phyloP scores from a whole-genome alignment of 768 basidiomycete species.

The Cystofilobasidium ferigula region DNA sequence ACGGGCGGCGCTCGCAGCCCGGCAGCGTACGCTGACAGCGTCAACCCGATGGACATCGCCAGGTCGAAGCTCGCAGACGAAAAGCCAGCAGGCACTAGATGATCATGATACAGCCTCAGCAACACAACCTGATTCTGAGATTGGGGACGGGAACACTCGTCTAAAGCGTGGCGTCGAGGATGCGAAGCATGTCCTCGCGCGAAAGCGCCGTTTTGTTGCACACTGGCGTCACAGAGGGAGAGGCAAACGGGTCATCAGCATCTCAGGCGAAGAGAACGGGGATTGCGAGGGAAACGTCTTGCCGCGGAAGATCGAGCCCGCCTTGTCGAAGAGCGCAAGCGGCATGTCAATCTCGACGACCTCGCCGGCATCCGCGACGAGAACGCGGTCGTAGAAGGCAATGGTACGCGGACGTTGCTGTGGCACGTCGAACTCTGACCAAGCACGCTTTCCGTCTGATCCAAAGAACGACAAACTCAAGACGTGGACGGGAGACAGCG shows the following conservation, averaged over 20 bases:
- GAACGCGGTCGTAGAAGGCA: slow-evolving; percentile 37
- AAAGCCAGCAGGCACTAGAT: background rate
- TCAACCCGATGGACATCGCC: background rate
- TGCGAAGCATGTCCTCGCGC: slow-evolving; percentile 17
- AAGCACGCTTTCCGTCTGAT: too few relatives aligned
- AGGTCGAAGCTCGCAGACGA: background rate
- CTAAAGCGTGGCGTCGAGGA: background rate
- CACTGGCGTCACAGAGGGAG: too few relatives aligned
- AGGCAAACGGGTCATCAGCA: too few relatives aligned
- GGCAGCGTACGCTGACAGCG: background rate
- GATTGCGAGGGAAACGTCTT: too few relatives aligned
- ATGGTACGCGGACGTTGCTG: too few relatives aligned
- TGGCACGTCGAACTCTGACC: too few relatives aligned
- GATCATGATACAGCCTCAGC: background rate
- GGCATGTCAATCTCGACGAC: slow-evolving; percentile 35
- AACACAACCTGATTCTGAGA: background rate
- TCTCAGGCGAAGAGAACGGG: too few relatives aligned
- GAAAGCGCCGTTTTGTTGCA: slow-evolving; percentile 16
- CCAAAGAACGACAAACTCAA: too few relatives aligned
- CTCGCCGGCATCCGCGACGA: slow-evolving; percentile 35
- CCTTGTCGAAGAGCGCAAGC: slow-evolving; percentile 30
- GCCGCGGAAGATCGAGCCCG: slow-evolving; percentile 57
- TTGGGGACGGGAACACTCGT: background rate
- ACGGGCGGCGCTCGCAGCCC: too few relatives aligned
- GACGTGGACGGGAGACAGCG: too few relatives aligned